Evolutionary conservation across 2,329 filamentous ascomycete genomes (phyloP).

Genomic region (Cytospora paraplurivora): DNA sequence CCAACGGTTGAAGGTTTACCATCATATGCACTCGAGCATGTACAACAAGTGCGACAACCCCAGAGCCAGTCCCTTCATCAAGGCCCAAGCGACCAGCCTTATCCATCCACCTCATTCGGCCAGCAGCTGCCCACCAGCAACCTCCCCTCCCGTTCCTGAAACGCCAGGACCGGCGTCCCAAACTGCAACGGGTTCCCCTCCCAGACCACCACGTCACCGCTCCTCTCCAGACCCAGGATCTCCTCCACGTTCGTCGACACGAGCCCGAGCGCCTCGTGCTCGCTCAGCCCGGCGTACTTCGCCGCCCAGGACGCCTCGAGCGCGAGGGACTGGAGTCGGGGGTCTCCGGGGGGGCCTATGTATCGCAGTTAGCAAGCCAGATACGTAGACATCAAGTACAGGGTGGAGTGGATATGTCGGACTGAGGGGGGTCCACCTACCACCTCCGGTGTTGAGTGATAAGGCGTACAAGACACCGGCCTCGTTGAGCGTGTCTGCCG

Average conservation of each 20-base stretch:
- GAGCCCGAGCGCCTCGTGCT: conserved; percentile 40
- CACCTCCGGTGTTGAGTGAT: conserved; percentile 35
- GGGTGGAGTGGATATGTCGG: no score
- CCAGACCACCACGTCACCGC: conserved; percentile 45
- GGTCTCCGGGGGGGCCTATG: conserved; percentile 37
- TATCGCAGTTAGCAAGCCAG: neutral
- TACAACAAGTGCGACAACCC: neutral
- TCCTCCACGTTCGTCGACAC: conserved; percentile 45
- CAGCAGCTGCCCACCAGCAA: conserved; percentile 40
- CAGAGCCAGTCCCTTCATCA: neutral
- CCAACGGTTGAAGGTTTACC: neutral
- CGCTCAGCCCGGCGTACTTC: conserved; percentile 42
- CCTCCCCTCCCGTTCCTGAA: conserved; percentile 36
- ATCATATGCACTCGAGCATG: neutral
- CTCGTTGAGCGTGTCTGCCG: conserved; percentile 43
- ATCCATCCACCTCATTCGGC: conserved; percentile 33
- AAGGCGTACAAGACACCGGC: conserved; percentile 44
- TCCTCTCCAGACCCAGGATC: conserved; percentile 42
- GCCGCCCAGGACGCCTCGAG: conserved; percentile 45
- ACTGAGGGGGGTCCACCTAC: neutral
- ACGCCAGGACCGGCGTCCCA: conserved; percentile 42
- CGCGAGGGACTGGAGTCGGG: conserved; percentile 43
- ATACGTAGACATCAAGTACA: conserved; percentile 1
- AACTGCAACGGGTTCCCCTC: conserved; percentile 47
- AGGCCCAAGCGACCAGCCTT: neutral